Conservation (phyloP, 2,329 filamentous ascomycete species). For the Xylaria sp. region DNA sequence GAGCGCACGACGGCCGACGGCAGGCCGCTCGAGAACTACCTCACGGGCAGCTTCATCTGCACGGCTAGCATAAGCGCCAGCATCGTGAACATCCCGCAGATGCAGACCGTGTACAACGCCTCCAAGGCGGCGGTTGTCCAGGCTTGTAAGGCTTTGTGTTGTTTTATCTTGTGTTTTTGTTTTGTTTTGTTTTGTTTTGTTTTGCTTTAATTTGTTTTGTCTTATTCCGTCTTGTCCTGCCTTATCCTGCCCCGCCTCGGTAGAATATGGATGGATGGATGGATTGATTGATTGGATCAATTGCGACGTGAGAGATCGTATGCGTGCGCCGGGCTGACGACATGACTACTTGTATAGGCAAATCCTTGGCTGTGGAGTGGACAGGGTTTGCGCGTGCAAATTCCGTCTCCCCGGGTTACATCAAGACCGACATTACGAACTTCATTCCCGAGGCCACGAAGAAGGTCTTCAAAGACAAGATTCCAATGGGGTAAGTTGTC, state of each 20-base stretch:
- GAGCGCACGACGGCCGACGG: conserved; percentile 73
- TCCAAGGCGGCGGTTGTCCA: conserved; percentile 74
- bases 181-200: neutral
- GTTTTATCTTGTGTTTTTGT: neutral
- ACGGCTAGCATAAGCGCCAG: conserved; percentile 84
- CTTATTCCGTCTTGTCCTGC: neutral
- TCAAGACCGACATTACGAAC: conserved; percentile 76
- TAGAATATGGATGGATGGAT: neutral
- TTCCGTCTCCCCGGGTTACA: conserved; percentile 79
- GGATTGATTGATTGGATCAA: neutral
- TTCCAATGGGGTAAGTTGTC: conserved; percentile 73
- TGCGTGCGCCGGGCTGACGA: neutral
- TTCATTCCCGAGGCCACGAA: conserved; percentile 75
- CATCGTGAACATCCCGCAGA: conserved; percentile 80
- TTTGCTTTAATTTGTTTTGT: neutral
- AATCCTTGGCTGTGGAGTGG: conserved; percentile 81
- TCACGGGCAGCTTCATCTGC: conserved; percentile 77
- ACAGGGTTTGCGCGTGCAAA: conserved; percentile 79
- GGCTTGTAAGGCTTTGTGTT: conserved; percentile 57
- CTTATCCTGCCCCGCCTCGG: neutral
- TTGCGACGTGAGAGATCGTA: neutral
- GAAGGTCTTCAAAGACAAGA: conserved; percentile 80
- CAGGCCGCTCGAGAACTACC: conserved; percentile 68
- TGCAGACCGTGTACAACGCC: conserved; percentile 79
- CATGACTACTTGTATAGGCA: conserved; percentile 57